Conservation (phyloP, 2,329 filamentous ascomycete species). For the Colletotrichum costaricense region DNA sequence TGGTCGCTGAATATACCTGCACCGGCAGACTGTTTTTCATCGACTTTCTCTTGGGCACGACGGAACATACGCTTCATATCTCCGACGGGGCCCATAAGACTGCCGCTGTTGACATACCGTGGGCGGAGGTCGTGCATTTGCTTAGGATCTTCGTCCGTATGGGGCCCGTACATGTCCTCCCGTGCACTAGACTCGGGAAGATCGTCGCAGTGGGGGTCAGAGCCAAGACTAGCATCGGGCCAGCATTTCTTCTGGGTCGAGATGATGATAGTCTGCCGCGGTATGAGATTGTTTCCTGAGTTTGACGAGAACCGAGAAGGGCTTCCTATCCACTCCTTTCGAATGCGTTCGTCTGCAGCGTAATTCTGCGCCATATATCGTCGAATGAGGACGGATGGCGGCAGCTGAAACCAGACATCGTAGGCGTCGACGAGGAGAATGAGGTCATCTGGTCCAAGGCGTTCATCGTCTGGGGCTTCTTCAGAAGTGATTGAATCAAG, state of each 20-base stretch:
- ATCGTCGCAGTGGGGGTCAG: conserved; percentile 39
- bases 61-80: conserved; percentile 42
- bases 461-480: conserved; percentile 21
- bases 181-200: conserved; percentile 40
- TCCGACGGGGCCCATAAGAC: conserved; percentile 43
- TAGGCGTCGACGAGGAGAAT: conserved; percentile 51
- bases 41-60: conserved; percentile 40
- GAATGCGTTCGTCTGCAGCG: conserved; percentile 46
- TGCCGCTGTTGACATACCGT: conserved; percentile 45
- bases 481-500: conserved; percentile 37
- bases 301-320: neutral
- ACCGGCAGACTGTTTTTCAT: conserved; percentile 30
- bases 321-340: conserved; percentile 39
- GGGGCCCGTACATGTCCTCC: conserved; percentile 39
- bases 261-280: conserved; percentile 41
- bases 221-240: conserved; percentile 34
- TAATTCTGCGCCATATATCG: conserved; percentile 48
- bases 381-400: conserved; percentile 48
- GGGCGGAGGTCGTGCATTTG: conserved; percentile 39
- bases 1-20: conserved; percentile 43
- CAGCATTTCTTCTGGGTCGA: conserved; percentile 41
- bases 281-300: conserved; percentile 33
- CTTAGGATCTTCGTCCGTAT: conserved; percentile 36
- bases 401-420: conserved; percentile 53
- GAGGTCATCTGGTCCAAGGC: conserved; percentile 42